phyloP scores from a whole-genome alignment of 345 rosid genomes.

The Eucalyptus cloeziana region DNA sequence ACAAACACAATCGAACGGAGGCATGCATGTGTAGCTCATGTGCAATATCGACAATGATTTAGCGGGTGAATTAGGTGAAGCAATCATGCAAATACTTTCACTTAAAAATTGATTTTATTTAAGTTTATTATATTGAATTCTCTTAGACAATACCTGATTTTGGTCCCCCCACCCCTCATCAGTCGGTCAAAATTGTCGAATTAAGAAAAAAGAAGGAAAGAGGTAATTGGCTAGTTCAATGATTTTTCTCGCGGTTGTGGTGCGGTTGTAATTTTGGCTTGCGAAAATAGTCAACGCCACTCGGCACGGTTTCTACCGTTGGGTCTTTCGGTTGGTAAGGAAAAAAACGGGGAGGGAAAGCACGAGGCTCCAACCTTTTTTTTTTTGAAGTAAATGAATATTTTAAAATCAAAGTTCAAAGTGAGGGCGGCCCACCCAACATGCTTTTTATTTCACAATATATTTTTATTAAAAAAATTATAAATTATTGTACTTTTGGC shows the following conservation, averaged over 20 bases:
- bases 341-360: not conserved
- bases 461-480: not conserved
- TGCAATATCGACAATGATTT: not conserved
- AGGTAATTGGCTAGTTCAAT: not conserved
- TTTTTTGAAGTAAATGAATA: not conserved
- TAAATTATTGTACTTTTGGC: not conserved
- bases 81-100: not conserved
- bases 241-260: not conserved
- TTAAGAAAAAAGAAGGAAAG: not conserved
- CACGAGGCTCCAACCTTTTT: not conserved
- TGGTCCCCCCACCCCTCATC: not conserved
- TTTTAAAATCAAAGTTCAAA: not conserved
- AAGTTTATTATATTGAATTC: not conserved
- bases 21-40: not conserved
- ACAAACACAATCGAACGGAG: not conserved
- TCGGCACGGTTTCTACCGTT: not conserved
- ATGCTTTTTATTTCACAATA: not conserved
- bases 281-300: not conserved
- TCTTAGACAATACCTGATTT: not conserved
- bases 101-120: not conserved
- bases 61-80: not conserved
- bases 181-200: not conserved
- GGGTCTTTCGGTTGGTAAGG: not conserved
- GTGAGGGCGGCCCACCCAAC: not conserved
- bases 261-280: not conserved